These are phyloP conservation scores for Tanacetum coccineum DNA, from an alignment of 129 eudicot species.

Conservation along the genomic window DNA sequence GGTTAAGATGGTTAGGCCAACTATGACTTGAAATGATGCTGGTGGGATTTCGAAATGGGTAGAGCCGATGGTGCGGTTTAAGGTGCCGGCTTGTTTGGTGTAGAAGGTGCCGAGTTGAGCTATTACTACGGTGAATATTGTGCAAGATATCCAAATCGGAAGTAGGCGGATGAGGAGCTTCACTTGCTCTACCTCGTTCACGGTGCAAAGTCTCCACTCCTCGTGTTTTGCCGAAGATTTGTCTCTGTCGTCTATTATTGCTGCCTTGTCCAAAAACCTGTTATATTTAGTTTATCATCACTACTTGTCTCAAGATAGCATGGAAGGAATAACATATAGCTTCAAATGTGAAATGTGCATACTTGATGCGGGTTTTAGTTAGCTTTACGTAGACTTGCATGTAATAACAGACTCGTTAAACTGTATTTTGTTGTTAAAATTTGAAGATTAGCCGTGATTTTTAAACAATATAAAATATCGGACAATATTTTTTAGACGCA, in stretches of 20 bases:
- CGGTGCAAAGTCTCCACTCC: constrained; percentile 54
- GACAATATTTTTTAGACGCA: too few species aligned
- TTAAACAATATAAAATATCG: too few species aligned
- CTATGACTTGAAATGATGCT: constrained; percentile 48
- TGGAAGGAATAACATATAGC: too few species aligned
- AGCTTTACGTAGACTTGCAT: too few species aligned
- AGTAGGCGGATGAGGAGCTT: constrained; percentile 49
- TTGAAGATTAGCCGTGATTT: too few species aligned
- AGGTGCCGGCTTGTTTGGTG: constrained; percentile 57
- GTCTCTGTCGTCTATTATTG: constrained; percentile 43
- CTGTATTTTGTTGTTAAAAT: too few species aligned
- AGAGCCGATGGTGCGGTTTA: constrained; percentile 28
- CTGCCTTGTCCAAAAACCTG: constrained; percentile 72
- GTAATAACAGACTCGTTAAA: too few species aligned
- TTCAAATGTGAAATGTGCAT: too few species aligned
- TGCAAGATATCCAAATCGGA: constrained; percentile 61
- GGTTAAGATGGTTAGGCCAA: constrained; percentile 47
- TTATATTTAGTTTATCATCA: not conserved
- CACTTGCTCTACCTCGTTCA: constrained; percentile 57
- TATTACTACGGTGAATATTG: constrained; percentile 39
- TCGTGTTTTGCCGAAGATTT: constrained; percentile 18
- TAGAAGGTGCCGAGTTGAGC: constrained; percentile 57
- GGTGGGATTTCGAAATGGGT: constrained; percentile 37
- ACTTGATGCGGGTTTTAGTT: too few species aligned
- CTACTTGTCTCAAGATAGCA: constrained; percentile 22